phyloP scores from a whole-genome alignment of 2,329 filamentous ascomycete genomes.

The Mycosphaerelloides madeirae region DNA sequence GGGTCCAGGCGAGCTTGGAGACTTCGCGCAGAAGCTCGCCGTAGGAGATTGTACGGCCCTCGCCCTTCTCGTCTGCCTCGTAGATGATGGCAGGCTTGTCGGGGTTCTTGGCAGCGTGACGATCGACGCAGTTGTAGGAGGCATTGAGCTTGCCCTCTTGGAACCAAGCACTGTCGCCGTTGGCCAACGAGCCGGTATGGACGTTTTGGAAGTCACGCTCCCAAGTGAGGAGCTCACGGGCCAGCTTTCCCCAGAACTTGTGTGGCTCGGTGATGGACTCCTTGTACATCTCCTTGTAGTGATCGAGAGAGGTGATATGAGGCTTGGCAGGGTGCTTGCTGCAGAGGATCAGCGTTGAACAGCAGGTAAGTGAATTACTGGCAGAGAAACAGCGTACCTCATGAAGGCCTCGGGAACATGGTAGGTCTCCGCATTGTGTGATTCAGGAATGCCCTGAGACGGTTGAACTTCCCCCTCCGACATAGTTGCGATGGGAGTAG shows the following conservation, averaged over 20 bases:
- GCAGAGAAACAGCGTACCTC: constrained; percentile 32
- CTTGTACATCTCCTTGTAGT: constrained; percentile 62
- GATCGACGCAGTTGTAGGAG: constrained; percentile 95
- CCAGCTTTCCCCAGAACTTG: constrained; percentile 82
- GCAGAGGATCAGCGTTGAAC: constrained; percentile 13
- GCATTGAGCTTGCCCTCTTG: constrained; percentile 90
- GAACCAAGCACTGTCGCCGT: constrained; percentile 92
- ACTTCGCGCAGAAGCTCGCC: constrained; percentile 90
- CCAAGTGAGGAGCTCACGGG: constrained; percentile 86
- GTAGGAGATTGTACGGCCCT: constrained; percentile 88
- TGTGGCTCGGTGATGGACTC: constrained; percentile 87
- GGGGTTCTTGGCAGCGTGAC: constrained; percentile 92
- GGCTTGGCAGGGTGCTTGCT: constrained; percentile 59
- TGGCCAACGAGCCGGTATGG: constrained; percentile 65
- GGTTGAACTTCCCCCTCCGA: constrained; percentile 20
- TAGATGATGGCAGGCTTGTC: constrained; percentile 96
- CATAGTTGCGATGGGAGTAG: constrained; percentile 13
- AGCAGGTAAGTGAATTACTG: not conserved
- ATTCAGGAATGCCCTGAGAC: constrained; percentile 24
- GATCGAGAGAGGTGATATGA: constrained; percentile 55
- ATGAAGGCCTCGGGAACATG: constrained; percentile 34
- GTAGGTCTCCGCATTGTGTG: constrained; percentile 24
- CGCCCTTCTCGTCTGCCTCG: constrained; percentile 84
- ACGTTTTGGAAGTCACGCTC: constrained; percentile 89
- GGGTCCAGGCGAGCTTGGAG: constrained; percentile 75